Percentiles rank a stretch among this genome's conserved stretches.
phyloP scores from a whole-genome alignment of 2,329 filamentous ascomycete genomes.

The Alternaria metachromatica region DNA sequence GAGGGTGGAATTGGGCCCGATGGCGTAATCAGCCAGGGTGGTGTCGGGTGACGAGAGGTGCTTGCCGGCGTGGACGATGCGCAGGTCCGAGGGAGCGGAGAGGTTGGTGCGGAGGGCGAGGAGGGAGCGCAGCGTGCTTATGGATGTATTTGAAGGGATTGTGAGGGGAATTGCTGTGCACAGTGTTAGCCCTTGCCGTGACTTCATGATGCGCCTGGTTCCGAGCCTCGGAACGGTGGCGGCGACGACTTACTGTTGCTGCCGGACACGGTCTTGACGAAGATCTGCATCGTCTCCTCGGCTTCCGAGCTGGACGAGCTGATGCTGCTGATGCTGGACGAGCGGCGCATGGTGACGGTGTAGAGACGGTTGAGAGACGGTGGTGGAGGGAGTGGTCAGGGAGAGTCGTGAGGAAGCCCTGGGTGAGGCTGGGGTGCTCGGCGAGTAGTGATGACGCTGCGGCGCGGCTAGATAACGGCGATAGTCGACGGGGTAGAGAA shows the following conservation, averaged over 20 bases:
- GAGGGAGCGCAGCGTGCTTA: constrained; percentile 63
- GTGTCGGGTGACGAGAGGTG: constrained; percentile 56
- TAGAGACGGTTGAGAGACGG: constrained; percentile 21
- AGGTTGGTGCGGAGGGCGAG: constrained; percentile 65
- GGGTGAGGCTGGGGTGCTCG: constrained; percentile 2
- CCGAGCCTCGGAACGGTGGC: constrained; percentile 24
- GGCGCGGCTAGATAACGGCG: constrained; percentile 19
- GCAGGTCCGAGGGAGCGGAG: constrained; percentile 55
- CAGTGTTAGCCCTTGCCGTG: constrained; percentile 19
- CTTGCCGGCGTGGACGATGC: constrained; percentile 65
- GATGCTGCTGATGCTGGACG: constrained; percentile 52
- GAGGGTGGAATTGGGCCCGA: constrained; percentile 59
- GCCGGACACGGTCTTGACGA: constrained; percentile 65
- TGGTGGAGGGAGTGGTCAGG: constrained; percentile 12
- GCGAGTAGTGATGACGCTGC: constrained; percentile 16
- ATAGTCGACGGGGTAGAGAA: constrained; percentile 2
- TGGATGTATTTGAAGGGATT: constrained; percentile 60
- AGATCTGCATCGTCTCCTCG: constrained; percentile 65
- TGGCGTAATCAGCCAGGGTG: constrained; percentile 57
- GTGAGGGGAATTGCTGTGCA: constrained; percentile 62
- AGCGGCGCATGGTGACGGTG: constrained; percentile 41
- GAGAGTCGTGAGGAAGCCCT: background rate
- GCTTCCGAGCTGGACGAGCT: constrained; percentile 52
- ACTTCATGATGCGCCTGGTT: background rate
- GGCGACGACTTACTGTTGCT: constrained; percentile 57